Conservation (phyloP, 2,329 filamentous ascomycete species). For the Cladosporium sphaerospermum region DNA sequence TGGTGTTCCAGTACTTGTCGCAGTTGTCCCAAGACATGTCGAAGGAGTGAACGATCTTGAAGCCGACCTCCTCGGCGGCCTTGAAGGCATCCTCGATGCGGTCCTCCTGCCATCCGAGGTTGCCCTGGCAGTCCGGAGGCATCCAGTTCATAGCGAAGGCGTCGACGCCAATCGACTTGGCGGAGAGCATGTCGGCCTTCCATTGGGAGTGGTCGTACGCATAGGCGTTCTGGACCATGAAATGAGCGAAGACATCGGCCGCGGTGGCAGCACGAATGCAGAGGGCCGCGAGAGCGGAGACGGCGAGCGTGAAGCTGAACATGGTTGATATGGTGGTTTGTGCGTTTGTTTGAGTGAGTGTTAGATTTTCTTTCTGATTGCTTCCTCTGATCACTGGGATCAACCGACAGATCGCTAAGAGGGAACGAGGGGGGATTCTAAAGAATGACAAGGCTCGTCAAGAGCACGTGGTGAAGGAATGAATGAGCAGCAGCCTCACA, state of each 20-base stretch:
- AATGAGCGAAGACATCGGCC: constrained; percentile 30
- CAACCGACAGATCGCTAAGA: neutral
- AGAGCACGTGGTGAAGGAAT: constrained; percentile 6
- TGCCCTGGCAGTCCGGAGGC: constrained; percentile 29
- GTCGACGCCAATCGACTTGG: constrained; percentile 31
- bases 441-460: constrained; percentile 11
- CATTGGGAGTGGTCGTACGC: constrained; percentile 30
- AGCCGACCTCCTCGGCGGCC: constrained; percentile 29
- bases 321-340: neutral
- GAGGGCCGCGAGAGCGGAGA: constrained; percentile 13
- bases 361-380: neutral
- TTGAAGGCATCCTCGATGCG: constrained; percentile 32
- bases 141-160: constrained; percentile 35
- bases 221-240: constrained; percentile 33
- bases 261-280: constrained; percentile 23
- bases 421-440: constrained; percentile 5
- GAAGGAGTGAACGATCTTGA: constrained; percentile 35
- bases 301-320: constrained; percentile 6
- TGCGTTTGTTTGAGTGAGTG: neutral
- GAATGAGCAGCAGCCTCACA: constrained; percentile 8
- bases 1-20: constrained; percentile 33
- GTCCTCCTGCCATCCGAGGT: constrained; percentile 27
- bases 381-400: neutral
- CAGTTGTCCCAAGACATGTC: constrained; percentile 34
- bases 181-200: constrained; percentile 29